phyloP scores from a whole-genome alignment of 2,329 filamentous ascomycete genomes.

The Fusarium buharicum region DNA sequence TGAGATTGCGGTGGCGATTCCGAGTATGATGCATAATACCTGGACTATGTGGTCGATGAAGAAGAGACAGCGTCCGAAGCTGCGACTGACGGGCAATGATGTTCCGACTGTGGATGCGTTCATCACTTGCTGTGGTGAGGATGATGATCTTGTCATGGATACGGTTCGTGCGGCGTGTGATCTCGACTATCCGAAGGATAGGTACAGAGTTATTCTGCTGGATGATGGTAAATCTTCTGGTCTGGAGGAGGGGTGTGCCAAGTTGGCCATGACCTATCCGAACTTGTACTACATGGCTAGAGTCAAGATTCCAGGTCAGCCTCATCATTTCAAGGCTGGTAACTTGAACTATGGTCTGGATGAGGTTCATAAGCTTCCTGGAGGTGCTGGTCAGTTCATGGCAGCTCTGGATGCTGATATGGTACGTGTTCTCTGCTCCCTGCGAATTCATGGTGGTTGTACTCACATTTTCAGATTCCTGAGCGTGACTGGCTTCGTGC shows the following conservation, averaged over 20 bases:
- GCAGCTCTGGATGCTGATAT: slow-evolving; percentile 75
- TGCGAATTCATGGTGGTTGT: neutral
- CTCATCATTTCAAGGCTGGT: slow-evolving; percentile 71
- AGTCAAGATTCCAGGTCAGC: slow-evolving; percentile 58
- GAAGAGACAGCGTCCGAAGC: slow-evolving; percentile 62
- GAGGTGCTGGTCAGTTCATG: slow-evolving; percentile 66
- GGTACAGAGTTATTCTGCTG: slow-evolving; percentile 64
- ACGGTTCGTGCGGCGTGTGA: slow-evolving; percentile 65
- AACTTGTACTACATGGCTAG: slow-evolving; percentile 66
- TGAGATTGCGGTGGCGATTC: slow-evolving; percentile 64
- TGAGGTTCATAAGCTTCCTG: slow-evolving; percentile 60
- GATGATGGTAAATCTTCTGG: slow-evolving; percentile 63
- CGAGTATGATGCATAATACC: slow-evolving; percentile 65
- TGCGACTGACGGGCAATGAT: slow-evolving; percentile 60
- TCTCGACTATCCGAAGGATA: slow-evolving; percentile 64
- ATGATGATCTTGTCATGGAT: slow-evolving; percentile 65
- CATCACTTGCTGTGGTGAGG: slow-evolving; percentile 67
- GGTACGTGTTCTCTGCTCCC: slow-evolving; percentile 48
- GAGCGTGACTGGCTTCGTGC: slow-evolving; percentile 69
- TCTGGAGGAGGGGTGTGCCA: slow-evolving; percentile 54
- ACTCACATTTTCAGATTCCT: slow-evolving; percentile 59
- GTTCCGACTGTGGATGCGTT: slow-evolving; percentile 67
- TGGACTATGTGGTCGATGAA: slow-evolving; percentile 69
- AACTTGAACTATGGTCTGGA: slow-evolving; percentile 71
- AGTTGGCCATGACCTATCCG: slow-evolving; percentile 53